A percentile compares a stretch with the other conserved stretches of the same genome.
Evolutionary conservation across 768 basidiomycete species (phyloP).

Genomic region (Stropharia rugosoannulata): DNA sequence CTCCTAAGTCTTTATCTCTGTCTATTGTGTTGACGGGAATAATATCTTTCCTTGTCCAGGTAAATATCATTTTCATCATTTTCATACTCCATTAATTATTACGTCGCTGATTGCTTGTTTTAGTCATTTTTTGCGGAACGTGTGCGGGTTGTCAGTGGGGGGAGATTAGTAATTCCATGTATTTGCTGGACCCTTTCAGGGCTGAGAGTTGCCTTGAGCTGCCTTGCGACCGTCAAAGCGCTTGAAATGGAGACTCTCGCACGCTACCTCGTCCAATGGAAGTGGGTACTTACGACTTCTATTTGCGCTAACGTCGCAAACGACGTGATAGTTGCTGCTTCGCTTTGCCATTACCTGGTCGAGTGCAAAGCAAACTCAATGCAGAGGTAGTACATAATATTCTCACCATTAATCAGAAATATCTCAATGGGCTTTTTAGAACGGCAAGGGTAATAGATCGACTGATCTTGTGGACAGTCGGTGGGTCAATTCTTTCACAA

Average conservation of each 20-base stretch:
- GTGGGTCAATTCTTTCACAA: too few species aligned
- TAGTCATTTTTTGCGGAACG: slow-evolving; percentile 12
- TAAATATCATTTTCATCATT: background rate
- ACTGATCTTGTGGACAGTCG: too few species aligned
- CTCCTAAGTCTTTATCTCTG: background rate
- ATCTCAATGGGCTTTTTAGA: too few species aligned
- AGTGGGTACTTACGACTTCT: too few species aligned
- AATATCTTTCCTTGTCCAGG: slow-evolving; percentile 8
- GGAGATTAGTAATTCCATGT: background rate
- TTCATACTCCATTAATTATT: background rate
- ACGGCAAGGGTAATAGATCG: too few species aligned
- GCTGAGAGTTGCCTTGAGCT: background rate
- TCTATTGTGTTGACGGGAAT: slow-evolving; percentile 5
- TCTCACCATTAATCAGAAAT: too few species aligned
- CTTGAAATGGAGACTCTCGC: background rate
- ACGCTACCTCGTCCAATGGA: too few species aligned
- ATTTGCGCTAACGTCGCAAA: too few species aligned
- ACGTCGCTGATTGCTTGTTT: background rate
- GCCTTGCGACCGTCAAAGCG: background rate
- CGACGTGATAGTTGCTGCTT: too few species aligned
- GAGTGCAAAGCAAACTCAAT: too few species aligned
- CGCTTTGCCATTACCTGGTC: too few species aligned
- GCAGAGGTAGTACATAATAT: too few species aligned
- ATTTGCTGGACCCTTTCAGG: background rate
- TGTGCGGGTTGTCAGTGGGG: slow-evolving; percentile 6